Evolutionary conservation across 2,329 filamentous ascomycete species (phyloP), one percentile per base, ranked within the genome.

Genomic region (Didymella segeticola): DNA sequence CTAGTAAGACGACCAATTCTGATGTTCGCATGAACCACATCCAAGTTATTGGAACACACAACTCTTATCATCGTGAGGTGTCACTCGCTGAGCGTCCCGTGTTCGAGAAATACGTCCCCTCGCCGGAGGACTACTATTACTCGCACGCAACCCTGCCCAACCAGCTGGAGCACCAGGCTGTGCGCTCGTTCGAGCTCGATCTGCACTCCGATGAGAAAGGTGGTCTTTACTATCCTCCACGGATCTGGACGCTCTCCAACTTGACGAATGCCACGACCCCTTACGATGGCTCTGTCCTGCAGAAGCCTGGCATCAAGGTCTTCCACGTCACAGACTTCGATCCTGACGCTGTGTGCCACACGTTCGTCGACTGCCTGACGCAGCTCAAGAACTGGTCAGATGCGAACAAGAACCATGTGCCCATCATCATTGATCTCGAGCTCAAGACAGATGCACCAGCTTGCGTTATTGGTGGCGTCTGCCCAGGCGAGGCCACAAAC

Each of bases 251-350:
- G 27, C 56, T 77, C 1, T 72, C 75, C 3, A 75, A 77, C 31
- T 57, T 79, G 19, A 75, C 76, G 5, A 72, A 75, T 15, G 59
- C 75, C 5, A 73, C 70, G 0, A 71, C 70, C 5, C 74, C 76
- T 0, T 73, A 71, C n/a, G 69, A 77, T 43, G 73, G 77, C 68
- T 23, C 73, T 4, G 53, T 76, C 4, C 71, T 79, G 57, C 66
- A 72, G 43, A 67, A 72, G 47, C 75, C 78, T 0, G 79, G 79
- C 7, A 73, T 79, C 48, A 83, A 82, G 57, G 75, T 83, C 15
- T 73, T 82, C 57, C 80, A 83, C 63, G 74, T 82, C n/a, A 77
- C 79, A 2, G 80, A 82, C 53, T 69, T 77, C 1, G 80, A 83
- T 60, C 74, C 79, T 2, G 74, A 79, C 57, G 64, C 73, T 20